Evolutionary conservation across 2,329 filamentous ascomycete genomes (phyloP), one percentile per base, ranked within the genome.

Genomic region (Cytospora piceae): DNA sequence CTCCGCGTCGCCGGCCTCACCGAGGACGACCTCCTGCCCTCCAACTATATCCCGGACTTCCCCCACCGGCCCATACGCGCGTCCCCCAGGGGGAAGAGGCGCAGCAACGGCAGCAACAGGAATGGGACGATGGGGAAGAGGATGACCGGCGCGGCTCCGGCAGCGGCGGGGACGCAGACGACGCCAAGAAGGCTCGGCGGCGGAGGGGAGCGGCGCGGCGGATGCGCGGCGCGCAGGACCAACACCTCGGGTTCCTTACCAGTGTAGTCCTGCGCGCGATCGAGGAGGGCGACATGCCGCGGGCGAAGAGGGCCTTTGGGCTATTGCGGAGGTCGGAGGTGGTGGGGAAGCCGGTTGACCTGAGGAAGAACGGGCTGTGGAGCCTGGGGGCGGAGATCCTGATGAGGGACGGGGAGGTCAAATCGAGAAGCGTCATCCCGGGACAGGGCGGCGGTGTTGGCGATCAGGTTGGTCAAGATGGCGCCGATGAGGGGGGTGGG

Each of bases 341-440:
- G 29, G 69, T 78, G 65, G 87, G 87, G 3, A 75, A 77, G 57
- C 78, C 79, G 8, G 81, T 94, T 24, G 92, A 97, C 74, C 76
- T 94, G 57, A 85, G 93, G 49, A 81, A 81, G 24, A 83, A 89
- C 72, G 85, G 87, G 42, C 84, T 90, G 69, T 97, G 94, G 94
- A 89, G 89, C 17, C 84, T 97, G 54, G 93, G 92, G 0, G 92
- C 92, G 2, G 94, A 97, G 77, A 86, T 97, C 24, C 78, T 97
- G 64, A 87, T 96, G 78, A 85, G 90, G 20, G 78, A 82, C 32
- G 82, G 81, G 8, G 73, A 78, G 72, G 70, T 27, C 22, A 49
- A 39, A 27, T 39, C 58, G 56, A 29, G 56, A 56, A 61, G 39
- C 52, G 56, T 64, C 12, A 3, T 34, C 12, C 37, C 31, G 68